phyloP scores from a whole-genome alignment of 2,329 filamentous ascomycete genomes.

The Scedosporium dehoogii region DNA sequence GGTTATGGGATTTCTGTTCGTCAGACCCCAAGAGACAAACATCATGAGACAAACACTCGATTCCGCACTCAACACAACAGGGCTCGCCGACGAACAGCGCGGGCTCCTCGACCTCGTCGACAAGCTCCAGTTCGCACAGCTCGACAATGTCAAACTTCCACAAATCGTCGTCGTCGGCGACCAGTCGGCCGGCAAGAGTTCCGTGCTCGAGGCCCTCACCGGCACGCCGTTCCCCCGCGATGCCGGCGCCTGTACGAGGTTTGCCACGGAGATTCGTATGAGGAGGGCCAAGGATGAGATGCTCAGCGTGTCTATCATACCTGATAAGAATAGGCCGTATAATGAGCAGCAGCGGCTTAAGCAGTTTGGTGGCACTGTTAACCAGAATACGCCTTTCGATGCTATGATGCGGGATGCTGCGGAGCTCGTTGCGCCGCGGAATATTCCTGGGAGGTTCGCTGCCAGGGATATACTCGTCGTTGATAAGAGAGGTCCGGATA shows the following conservation, averaged over 20 bases:
- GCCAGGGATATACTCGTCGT: slow-evolving; percentile 45
- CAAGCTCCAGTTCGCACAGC: slow-evolving; percentile 40
- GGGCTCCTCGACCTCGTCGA: slow-evolving; percentile 48
- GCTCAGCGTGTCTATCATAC: slow-evolving; percentile 44
- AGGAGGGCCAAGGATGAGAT: slow-evolving; percentile 33
- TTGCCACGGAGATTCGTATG: slow-evolving; percentile 50
- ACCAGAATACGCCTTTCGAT: slow-evolving; percentile 35
- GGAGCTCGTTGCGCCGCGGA: slow-evolving; percentile 39
- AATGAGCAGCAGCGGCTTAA: slow-evolving; percentile 36
- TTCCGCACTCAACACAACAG: slow-evolving; percentile 36
- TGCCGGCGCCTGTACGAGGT: slow-evolving; percentile 51
- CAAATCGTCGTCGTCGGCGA: slow-evolving; percentile 57
- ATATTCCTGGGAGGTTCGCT: slow-evolving; percentile 38
- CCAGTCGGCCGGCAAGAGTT: slow-evolving; percentile 55
- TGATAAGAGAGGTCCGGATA: slow-evolving; percentile 47
- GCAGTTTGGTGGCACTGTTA: slow-evolving; percentile 37
- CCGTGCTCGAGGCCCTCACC: slow-evolving; percentile 53
- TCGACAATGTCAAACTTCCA: slow-evolving; percentile 43
- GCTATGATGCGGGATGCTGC: slow-evolving; percentile 40
- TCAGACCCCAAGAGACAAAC: not conserved
- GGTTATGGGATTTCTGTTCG: slow-evolving; percentile 4
- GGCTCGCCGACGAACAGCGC: slow-evolving; percentile 43
- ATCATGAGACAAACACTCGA: slow-evolving; percentile 25
- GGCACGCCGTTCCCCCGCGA: slow-evolving; percentile 51
- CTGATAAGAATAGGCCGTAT: slow-evolving; percentile 36